Conservation (phyloP, 176 grass and related monocot species). For the Metroxylon sagu region DNA sequence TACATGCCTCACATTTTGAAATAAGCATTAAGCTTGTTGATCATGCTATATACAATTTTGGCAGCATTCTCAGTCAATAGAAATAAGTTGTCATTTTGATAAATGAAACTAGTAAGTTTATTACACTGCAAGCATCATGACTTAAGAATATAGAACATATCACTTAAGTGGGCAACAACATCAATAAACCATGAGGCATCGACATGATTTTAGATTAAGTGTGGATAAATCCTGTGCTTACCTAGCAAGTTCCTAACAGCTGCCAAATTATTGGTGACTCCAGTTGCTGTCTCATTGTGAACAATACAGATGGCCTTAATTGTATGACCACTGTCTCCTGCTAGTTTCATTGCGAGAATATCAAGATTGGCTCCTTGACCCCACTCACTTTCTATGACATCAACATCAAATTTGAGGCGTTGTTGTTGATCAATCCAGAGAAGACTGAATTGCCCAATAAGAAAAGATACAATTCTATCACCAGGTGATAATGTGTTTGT, state of each 20-base stretch:
- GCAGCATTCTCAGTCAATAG: no score
- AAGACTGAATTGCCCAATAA: constrained; percentile 90
- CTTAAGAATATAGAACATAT: no score
- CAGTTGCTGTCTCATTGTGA: constrained; percentile 98
- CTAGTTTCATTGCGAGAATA: constrained; percentile 46
- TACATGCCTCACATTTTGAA: no score
- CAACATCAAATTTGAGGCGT: constrained; percentile 81
- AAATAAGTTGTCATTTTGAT: no score
- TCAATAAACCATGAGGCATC: no score
- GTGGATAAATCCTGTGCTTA: constrained; percentile 2
- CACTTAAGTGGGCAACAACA: no score
- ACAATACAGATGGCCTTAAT: constrained; percentile 98
- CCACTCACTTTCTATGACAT: constrained; percentile 87
- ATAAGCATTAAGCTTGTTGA: no score
- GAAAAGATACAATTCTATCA: constrained; percentile 66
- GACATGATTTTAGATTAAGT: no score
- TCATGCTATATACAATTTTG: no score
- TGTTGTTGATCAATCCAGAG: constrained; percentile 98
- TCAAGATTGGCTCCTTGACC: constrained; percentile 69
- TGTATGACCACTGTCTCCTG: constrained; percentile 34
- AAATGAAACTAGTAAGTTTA: no score
- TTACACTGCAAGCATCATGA: no score
- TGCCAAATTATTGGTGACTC: constrained; percentile 88
- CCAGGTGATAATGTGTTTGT: constrained; percentile 97
- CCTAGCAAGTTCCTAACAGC: constrained; percentile 60